Base-by-base conservation (phyloP, 768 basidiomycete species). In the Lanmaoa rubissima region DNA sequence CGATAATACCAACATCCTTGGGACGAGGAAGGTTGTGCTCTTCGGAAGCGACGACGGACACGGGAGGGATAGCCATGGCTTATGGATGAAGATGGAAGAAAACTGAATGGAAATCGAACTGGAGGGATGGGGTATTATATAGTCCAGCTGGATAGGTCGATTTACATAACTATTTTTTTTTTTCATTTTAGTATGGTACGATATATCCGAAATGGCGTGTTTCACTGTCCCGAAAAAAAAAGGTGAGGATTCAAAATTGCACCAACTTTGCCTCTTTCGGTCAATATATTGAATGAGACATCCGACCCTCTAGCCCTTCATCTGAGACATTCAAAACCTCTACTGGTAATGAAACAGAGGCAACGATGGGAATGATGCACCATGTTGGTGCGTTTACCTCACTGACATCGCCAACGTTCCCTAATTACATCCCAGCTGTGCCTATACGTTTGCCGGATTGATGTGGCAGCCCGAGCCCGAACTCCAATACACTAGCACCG, bases 1-100 rank as follows among this genome's bases (percentile, higher is more conserved):
- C 94, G 61, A 95, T 89, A 73, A 98, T 86, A 69, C 95, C 95
- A 64, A 97, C 94, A 75, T 97, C 90, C 78, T 88, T 85, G 57
- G 95, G 93, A 65, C 93, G 90, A 53, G 74, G 70, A 2, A 70
- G 48, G 46, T 61, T 58, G 19, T 59, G 43, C 14, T 56, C 54
- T 31, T 66, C 53, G 35, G 58, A 38, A 9, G 63, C n/a, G 40
- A 52, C 26, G 35, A 43, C 39, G 26, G 60, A 51, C 1, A 43
- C 49, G 9, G 65, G 57, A 16, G 69, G 28, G 36, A 66, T 69
- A 12, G 71, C 68, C 70, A 71, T 71, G 32, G 35, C 28, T 55
- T 26, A 5, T 7, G 13, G 48, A 38, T 26, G 26, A 42, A 42
- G 46, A 39, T 28, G 55, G n/a, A 32, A 49, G 44, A 42, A 16